Percentiles rank a stretch among this genome's conserved stretches.
These are phyloP conservation scores for Anethum foeniculum DNA, from an alignment of 140 eudicot species.

Conservation along the genomic window DNA sequence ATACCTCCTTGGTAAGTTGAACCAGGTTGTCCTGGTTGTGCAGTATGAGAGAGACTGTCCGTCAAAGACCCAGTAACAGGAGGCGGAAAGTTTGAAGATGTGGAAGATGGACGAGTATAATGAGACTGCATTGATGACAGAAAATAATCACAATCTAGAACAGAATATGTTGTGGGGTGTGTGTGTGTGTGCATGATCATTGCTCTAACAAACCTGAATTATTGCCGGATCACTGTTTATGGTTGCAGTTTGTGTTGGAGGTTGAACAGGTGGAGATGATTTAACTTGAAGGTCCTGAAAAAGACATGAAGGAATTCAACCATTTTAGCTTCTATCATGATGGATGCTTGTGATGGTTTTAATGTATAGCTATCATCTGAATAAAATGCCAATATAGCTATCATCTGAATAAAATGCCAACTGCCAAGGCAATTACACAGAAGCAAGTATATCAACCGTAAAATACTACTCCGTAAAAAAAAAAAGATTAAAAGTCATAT, in stretches of 20 bases:
- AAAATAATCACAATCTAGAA: background rate
- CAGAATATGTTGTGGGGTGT: background rate
- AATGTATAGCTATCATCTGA: background rate
- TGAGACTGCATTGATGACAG: constrained; percentile 21
- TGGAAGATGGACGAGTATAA: constrained; percentile 22
- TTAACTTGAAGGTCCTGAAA: constrained; percentile 78
- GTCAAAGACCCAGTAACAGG: constrained; percentile 8
- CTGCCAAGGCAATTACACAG: background rate
- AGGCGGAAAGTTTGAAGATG: constrained; percentile 18
- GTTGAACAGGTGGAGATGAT: constrained; percentile 55
- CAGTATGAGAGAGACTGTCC: constrained; percentile 12
- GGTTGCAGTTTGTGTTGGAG: constrained; percentile 40
- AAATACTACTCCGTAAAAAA: background rate
- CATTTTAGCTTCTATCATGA: background rate
- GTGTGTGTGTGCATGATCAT: background rate
- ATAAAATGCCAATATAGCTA: background rate
- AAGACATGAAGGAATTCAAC: background rate
- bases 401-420: background rate
- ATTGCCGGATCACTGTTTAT: constrained; percentile 34
- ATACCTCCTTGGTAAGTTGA: constrained; percentile 17
- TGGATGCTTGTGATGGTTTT: background rate
- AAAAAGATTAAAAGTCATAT: background rate
- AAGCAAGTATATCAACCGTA: background rate
- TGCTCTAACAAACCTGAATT: constrained; percentile 18
- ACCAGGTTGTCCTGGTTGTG: constrained; percentile 17